Percentiles rank a stretch among this genome's conserved stretches.
phyloP scores from a whole-genome alignment of 768 basidiomycete species.

The Candolleomyces efflorescens region DNA sequence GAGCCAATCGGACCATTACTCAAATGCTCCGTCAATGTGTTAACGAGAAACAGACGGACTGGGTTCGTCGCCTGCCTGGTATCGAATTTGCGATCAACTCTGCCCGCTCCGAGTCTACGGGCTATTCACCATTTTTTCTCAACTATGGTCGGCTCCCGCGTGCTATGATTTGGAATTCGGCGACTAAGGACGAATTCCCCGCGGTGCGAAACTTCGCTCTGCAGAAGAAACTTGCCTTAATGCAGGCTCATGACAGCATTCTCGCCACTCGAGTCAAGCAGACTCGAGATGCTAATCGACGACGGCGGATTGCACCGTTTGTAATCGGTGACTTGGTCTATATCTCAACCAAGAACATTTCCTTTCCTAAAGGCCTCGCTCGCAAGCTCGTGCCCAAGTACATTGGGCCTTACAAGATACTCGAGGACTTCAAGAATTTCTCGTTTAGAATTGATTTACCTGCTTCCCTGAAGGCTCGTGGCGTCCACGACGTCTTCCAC shows the following conservation, averaged over 20 bases:
- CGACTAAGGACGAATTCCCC: not conserved
- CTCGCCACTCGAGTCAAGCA: slow-evolving; percentile 5
- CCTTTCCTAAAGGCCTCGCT: slow-evolving; percentile 6
- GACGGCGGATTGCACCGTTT: slow-evolving; percentile 2
- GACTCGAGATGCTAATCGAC: not conserved
- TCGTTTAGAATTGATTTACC: slow-evolving; percentile 7
- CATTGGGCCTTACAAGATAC: slow-evolving; percentile 10
- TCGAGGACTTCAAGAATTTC: slow-evolving; percentile 4
- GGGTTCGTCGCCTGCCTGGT: slow-evolving; percentile 6
- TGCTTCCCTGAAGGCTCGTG: slow-evolving; percentile 12
- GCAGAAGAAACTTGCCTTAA: slow-evolving; percentile 1
- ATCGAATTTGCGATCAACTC: slow-evolving; percentile 11
- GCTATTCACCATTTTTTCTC: slow-evolving; percentile 4
- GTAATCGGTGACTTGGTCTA: slow-evolving; percentile 4
- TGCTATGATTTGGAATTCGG: slow-evolving; percentile 7
- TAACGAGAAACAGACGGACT: slow-evolving; percentile 1
- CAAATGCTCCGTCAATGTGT: slow-evolving; percentile 10
- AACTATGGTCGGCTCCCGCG: slow-evolving; percentile 6
- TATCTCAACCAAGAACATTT: slow-evolving; percentile 26
- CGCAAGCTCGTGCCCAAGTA: slow-evolving; percentile 12
- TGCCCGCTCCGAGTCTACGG: slow-evolving; percentile 4
- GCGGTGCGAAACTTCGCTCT: slow-evolving; percentile 4
- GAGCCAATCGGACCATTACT: slow-evolving; percentile 7
- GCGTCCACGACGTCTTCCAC: slow-evolving; percentile 31
- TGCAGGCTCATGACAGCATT: slow-evolving; percentile 9